Percentiles rank a stretch among this genome's conserved stretches.
Conservation (phyloP, 352 stramenopile species). For the Globisporangium irregulare region DNA sequence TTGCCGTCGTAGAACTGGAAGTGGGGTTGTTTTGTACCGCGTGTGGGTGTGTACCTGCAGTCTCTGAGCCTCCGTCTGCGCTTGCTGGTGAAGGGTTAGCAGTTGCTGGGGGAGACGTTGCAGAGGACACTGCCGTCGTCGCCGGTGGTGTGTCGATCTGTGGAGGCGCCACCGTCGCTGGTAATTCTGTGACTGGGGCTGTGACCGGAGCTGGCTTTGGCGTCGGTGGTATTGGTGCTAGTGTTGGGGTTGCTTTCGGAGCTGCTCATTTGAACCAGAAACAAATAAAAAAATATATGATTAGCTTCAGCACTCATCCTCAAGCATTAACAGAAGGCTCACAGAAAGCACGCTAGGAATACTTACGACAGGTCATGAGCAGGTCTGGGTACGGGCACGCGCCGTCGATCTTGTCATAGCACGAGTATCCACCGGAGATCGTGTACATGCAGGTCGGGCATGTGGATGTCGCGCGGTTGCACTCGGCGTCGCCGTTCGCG, state of each 20-base stretch:
- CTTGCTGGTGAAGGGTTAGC: not conserved
- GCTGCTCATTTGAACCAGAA: conserved; percentile 7
- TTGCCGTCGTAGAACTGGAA: not conserved
- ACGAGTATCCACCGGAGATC: conserved; percentile 62
- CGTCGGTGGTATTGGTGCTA: not conserved
- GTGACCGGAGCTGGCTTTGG: not conserved
- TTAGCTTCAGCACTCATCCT: not conserved
- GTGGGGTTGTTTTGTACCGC: conserved; percentile 14
- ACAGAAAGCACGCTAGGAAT: no score
- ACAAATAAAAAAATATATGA: not conserved
- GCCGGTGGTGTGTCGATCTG: conserved; percentile 9
- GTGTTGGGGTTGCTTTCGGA: conserved; percentile 2
- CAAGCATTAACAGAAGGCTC: not conserved
- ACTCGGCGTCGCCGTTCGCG: conserved; percentile 51
- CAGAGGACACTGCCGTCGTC: conserved; percentile 5
- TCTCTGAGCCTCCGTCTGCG: not conserved
- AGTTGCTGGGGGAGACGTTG: conserved; percentile 2
- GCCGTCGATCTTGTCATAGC: conserved; percentile 50
- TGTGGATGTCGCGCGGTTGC: conserved; percentile 30
- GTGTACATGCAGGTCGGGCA: conserved; percentile 72
- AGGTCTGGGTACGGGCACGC: conserved; percentile 39
- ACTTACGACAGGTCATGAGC: conserved; percentile 30
- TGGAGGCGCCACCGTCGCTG: conserved; percentile 17
- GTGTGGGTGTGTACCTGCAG: not conserved
- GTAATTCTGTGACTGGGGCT: not conserved